Base-by-base conservation (phyloP, 345 rosid genomes). In the Abelmoschus esculentus region DNA sequence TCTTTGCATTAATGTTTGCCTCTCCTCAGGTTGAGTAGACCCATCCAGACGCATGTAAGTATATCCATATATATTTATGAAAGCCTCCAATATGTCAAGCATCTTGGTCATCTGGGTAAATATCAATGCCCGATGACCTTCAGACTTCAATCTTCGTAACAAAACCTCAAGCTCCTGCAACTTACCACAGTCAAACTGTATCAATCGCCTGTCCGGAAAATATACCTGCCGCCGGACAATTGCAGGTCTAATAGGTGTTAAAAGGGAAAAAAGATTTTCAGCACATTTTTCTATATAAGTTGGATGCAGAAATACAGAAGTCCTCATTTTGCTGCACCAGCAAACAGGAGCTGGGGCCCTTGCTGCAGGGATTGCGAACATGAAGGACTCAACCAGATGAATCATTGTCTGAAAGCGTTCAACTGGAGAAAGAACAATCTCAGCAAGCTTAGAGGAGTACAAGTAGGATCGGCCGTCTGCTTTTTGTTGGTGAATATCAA, bases 91-190 rank as follows among this genome's bases (percentile, higher is more conserved):
- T 54, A 90, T 67, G 81, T 96, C 99, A 68, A 96, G 99, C 99
- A 96, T 96, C 83, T 90, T 96, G 68, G 99, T 96, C 99, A 96
- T 96, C 81, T 96, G 99, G 55, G 99, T 96, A 83, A 96, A 96
- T 79, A 96, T 92, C 75, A 96, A 80, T 26, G 97, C 99, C 72
- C 98, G 85, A 57, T 96, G 99, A 77, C 99, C 99, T 75, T 80
- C 97, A 69, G 89, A 87, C 80, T 96, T 96, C 83, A 96, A 78
- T 74, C 81, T 89, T 82, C 99, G 88, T 32, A 96, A 87, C 73
- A 96, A 76, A 78, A 84, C 74, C 22, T 96, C 92, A 77, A 96
- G 99, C 86, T 96, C 89, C 82, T 92, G 99, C 85, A 96, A 76
- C 85, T 96, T 96, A 75, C 99, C 99, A 80, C 99, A 92, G 74